A percentile compares a stretch with the other conserved stretches of the same genome.
phyloP scores from a whole-genome alignment of 208 protist species.

The Acanthamoeba sp. region DNA sequence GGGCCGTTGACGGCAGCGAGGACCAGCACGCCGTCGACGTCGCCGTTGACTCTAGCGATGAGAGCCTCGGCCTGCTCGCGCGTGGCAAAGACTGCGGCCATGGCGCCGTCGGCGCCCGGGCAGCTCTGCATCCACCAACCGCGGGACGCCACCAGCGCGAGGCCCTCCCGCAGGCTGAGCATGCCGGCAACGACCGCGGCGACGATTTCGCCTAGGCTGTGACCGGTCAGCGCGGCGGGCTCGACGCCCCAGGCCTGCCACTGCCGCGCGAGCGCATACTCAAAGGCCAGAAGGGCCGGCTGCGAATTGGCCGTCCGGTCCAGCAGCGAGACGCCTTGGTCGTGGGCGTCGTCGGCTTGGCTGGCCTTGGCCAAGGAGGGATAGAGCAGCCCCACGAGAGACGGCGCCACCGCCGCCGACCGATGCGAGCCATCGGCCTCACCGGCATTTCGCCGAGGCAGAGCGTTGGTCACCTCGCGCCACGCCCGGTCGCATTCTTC shows the following conservation, averaged over 20 bases:
- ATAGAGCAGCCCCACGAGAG: slow-evolving; percentile 16
- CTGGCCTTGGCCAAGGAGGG: background rate
- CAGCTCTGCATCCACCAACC: slow-evolving; percentile 63
- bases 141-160: slow-evolving; percentile 73
- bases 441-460: background rate
- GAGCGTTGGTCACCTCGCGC: slow-evolving; percentile 2
- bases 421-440: background rate
- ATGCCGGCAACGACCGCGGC: slow-evolving; percentile 78
- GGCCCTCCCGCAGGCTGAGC: slow-evolving; percentile 81
- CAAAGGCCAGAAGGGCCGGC: slow-evolving; percentile 81
- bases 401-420: background rate
- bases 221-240: slow-evolving; percentile 81
- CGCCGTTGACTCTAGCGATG: background rate
- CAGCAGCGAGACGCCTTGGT: background rate
- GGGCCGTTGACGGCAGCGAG: slow-evolving; percentile 50
- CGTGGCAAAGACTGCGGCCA: slow-evolving; percentile 48
- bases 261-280: slow-evolving; percentile 79
- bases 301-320: slow-evolving; percentile 75
- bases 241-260: slow-evolving; percentile 73
- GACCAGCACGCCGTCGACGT: background rate
- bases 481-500: slow-evolving; percentile 76
- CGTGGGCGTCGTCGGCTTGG: background rate
- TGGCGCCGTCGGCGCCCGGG: background rate
- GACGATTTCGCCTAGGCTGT: slow-evolving; percentile 85
- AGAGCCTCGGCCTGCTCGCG: slow-evolving; percentile 16